These are phyloP conservation scores for Logfia minima DNA, from an alignment of 129 eudicot genomes.

Conservation along the genomic window DNA sequence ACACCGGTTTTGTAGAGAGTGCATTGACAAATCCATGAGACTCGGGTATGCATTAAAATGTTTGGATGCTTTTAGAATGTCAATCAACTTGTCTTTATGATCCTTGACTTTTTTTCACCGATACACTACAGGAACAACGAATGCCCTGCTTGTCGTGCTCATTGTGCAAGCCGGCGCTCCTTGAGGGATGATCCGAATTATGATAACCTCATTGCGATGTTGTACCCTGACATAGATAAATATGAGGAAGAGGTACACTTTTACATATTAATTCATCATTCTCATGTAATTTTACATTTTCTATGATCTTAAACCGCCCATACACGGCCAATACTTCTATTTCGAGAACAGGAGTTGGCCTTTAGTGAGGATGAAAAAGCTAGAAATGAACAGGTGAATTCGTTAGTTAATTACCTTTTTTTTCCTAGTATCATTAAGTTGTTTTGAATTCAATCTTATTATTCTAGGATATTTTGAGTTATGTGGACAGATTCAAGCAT, in stretches of 20 bases:
- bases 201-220: slow-evolving; percentile 68
- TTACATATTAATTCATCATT: not conserved
- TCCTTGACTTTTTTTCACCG: not conserved
- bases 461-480: slow-evolving; percentile 3
- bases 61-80: slow-evolving; percentile 5
- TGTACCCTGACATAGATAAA: slow-evolving; percentile 86
- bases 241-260: slow-evolving; percentile 85
- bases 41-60: slow-evolving; percentile 37
- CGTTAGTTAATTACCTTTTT: not conserved
- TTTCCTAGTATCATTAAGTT: slow-evolving; percentile 3
- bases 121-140: slow-evolving; percentile 72
- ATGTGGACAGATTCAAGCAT: slow-evolving; percentile 73
- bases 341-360: slow-evolving; percentile 69
- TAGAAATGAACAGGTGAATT: slow-evolving; percentile 73
- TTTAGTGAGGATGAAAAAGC: slow-evolving; percentile 86
- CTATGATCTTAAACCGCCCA: not conserved
- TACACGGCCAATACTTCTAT: not conserved
- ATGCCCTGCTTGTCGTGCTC: slow-evolving; percentile 95
- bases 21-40: slow-evolving; percentile 96
- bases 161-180: slow-evolving; percentile 98
- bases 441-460: not conserved
- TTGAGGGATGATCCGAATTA: slow-evolving; percentile 93
- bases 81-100: not conserved
- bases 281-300: slow-evolving; percentile 8
- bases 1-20: slow-evolving; percentile 95